Percentiles rank a stretch among this genome's conserved stretches.
Conservation (phyloP, 1,284 basidiomycete genomes). For the Quambalaria eucalypti region DNA sequence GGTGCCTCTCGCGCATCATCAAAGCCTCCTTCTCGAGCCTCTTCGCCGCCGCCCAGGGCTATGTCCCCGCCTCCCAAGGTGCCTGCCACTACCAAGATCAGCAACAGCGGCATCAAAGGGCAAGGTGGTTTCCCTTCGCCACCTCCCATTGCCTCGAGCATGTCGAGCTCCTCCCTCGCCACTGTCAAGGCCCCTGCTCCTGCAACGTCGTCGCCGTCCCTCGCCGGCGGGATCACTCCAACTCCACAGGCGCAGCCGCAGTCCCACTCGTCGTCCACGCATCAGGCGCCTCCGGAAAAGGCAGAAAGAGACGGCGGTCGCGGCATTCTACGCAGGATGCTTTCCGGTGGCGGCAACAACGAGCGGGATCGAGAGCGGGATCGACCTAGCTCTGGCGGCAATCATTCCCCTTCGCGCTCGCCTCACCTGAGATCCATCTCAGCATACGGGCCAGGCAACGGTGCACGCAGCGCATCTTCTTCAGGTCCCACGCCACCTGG, state of each 20-base stretch:
- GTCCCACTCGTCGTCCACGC: background rate
- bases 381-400: constrained; percentile 1
- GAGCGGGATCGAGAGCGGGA: constrained; percentile 19
- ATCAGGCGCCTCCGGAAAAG: background rate
- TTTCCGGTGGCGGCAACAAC: constrained; percentile 20
- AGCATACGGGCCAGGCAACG: background rate
- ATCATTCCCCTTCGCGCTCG: background rate
- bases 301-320: constrained; percentile 7
- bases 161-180: background rate
- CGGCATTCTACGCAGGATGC: constrained; percentile 41
- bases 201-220: background rate
- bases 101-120: constrained; percentile 14
- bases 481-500: constrained; percentile 24
- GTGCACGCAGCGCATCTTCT: background rate
- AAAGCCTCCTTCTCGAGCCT: constrained; percentile 13
- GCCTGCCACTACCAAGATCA: constrained; percentile 21
- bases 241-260: background rate
- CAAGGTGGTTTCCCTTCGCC: background rate
- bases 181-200: background rate
- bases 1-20: background rate
- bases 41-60: constrained; percentile 27
- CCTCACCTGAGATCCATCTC: background rate
- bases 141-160: background rate
- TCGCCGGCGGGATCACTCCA: background rate
- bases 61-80: constrained; percentile 29